Evolutionary conservation across 2,329 filamentous ascomycete genomes (phyloP).

Genomic region (Chaetomium globosum): DNA sequence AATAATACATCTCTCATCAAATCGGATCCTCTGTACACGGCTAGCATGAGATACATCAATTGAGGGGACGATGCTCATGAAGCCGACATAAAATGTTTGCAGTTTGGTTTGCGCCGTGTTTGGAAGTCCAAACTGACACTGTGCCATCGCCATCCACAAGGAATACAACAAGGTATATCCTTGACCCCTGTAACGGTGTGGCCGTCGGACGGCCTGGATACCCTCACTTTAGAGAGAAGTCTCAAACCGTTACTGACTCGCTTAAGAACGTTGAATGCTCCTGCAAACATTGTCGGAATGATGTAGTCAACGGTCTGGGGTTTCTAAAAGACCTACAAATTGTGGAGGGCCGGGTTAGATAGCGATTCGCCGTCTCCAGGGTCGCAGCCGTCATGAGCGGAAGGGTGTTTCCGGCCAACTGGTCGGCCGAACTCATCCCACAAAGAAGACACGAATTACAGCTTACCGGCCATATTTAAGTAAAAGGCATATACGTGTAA

Average conservation of each 20-base stretch:
- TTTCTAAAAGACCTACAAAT: not conserved
- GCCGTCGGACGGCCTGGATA: slow-evolving; percentile 8
- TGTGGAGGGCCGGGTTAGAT: not conserved
- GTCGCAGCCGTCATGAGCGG: not conserved
- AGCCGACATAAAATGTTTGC: slow-evolving; percentile 4
- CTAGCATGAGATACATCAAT: not conserved
- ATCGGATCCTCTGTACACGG: not conserved
- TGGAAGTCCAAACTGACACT: slow-evolving; percentile 11
- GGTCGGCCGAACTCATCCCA: not conserved
- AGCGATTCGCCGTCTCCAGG: not conserved
- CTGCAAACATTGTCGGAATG: not conserved
- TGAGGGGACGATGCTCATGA: not conserved
- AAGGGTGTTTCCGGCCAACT: not conserved
- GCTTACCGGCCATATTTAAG: too few species aligned
- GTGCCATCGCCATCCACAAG: slow-evolving; percentile 13
- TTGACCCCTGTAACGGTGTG: slow-evolving; percentile 22
- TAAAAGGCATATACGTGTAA: too few species aligned
- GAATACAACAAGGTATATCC: slow-evolving; percentile 12
- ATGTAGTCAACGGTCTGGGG: not conserved
- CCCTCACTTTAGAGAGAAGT: not conserved
- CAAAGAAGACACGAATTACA: not conserved
- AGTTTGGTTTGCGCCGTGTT: slow-evolving; percentile 27
- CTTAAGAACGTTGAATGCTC: not conserved
- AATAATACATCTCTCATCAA: not conserved
- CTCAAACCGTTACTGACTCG: slow-evolving; percentile 1